phyloP scores from a whole-genome alignment of 2,329 filamentous ascomycete species.

The Nannizziopsis barbatae region DNA sequence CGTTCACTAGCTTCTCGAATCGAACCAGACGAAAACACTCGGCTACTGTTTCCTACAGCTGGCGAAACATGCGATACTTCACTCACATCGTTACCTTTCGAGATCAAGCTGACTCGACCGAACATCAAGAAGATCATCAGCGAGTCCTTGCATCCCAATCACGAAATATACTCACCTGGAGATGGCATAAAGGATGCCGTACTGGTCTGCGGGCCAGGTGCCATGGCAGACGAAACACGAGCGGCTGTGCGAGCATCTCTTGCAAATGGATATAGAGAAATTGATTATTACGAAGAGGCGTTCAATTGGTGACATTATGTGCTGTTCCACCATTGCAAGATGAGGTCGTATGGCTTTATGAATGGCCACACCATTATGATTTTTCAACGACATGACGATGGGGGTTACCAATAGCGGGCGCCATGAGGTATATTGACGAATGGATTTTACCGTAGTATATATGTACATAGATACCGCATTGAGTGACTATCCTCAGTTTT shows the following conservation, averaged over 20 bases:
- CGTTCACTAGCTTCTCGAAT: not conserved
- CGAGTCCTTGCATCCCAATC: not conserved
- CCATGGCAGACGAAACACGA: conserved; percentile 36
- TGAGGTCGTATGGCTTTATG: no score
- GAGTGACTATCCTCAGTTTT: no score
- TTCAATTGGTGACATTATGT: conserved; percentile 27
- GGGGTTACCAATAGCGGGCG: no score
- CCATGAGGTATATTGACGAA: not conserved
- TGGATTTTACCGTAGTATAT: no score
- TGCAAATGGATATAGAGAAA: conserved; percentile 20
- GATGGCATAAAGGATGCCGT: conserved; percentile 20
- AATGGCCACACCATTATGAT: no score
- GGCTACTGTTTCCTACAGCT: conserved; percentile 4
- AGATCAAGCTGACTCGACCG: conserved; percentile 9
- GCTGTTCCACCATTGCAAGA: no score
- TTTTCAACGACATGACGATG: not conserved
- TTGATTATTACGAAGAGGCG: conserved; percentile 39
- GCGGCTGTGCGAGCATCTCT: conserved; percentile 26
- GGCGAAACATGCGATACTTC: not conserved
- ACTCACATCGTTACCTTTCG: not conserved
- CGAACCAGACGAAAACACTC: conserved; percentile 10
- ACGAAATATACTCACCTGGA: not conserved
- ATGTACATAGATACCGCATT: no score
- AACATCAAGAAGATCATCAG: conserved; percentile 5
- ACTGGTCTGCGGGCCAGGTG: conserved; percentile 33